A percentile compares a stretch with the other conserved stretches of the same genome.
Conservation (phyloP, 192 early-diverging fungal species). For the Chytriomyces hyalinus region DNA sequence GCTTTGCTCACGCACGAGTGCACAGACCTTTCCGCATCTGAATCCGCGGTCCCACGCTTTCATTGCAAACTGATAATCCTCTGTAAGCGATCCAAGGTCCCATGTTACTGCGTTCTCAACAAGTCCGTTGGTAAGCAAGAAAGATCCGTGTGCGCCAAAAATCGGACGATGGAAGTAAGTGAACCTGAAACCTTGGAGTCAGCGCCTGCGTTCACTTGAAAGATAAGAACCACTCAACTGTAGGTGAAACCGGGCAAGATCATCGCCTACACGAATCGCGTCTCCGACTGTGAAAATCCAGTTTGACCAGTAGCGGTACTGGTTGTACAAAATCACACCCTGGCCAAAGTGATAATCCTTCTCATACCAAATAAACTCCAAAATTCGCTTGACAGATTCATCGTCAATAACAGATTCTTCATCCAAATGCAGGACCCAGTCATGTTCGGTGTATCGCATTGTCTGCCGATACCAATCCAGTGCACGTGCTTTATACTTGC, state of each 20-base stretch:
- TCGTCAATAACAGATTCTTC: slow-evolving; percentile 67
- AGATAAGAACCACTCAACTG: slow-evolving; percentile 43
- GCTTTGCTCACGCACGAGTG: slow-evolving; percentile 59
- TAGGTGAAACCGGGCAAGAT: slow-evolving; percentile 60
- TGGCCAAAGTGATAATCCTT: slow-evolving; percentile 59
- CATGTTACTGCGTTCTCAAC: slow-evolving; percentile 63
- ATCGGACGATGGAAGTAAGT: slow-evolving; percentile 61
- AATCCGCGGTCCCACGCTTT: slow-evolving; percentile 57
- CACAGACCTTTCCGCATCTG: slow-evolving; percentile 61
- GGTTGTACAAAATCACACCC: slow-evolving; percentile 66
- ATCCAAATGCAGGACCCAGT: slow-evolving; percentile 65
- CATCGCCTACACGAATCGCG: slow-evolving; percentile 64
- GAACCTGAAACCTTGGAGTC: slow-evolving; percentile 35
- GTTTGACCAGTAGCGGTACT: slow-evolving; percentile 62
- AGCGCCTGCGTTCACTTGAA: background rate
- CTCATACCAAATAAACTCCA: slow-evolving; percentile 67
- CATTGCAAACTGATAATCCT: slow-evolving; percentile 63
- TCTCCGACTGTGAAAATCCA: slow-evolving; percentile 64
- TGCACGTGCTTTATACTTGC: slow-evolving; percentile 65
- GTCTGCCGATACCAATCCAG: slow-evolving; percentile 67
- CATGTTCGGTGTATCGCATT: slow-evolving; percentile 59
- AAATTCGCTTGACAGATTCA: slow-evolving; percentile 53
- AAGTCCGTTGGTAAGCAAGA: slow-evolving; percentile 56
- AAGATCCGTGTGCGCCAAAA: slow-evolving; percentile 64
- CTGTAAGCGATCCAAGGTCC: slow-evolving; percentile 61